Evolutionary conservation across 1,284 basidiomycete species (phyloP).

Genomic region (Malassezia equina): DNA sequence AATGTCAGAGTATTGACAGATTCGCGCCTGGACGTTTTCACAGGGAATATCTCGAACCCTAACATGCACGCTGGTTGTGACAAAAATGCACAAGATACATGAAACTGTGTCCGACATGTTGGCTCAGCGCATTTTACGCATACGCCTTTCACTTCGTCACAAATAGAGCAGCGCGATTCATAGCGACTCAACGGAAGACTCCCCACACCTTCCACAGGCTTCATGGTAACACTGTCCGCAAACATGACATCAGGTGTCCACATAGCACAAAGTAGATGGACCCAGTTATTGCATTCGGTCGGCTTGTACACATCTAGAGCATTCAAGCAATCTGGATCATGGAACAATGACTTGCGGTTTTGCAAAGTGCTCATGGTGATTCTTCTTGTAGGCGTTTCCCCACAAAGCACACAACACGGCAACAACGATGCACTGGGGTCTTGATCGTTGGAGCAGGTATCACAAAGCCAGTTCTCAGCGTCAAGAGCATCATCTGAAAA

Average conservation of each 20-base stretch:
- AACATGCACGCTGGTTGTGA: conserved; percentile 60
- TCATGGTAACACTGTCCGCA: conserved; percentile 62
- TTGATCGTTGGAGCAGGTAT: conserved; percentile 38
- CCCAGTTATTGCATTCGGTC: conserved; percentile 87
- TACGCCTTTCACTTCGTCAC: conserved; percentile 62
- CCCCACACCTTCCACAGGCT: conserved; percentile 75
- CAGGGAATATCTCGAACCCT: conserved; percentile 78
- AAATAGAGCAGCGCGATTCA: conserved; percentile 50
- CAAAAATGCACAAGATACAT: conserved; percentile 80
- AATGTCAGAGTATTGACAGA: conserved; percentile 63
- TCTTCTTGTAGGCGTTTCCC: conserved; percentile 8
- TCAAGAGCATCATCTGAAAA: conserved; percentile 30
- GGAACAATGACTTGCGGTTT: not conserved
- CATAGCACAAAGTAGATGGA: conserved; percentile 76
- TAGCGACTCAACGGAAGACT: conserved; percentile 54
- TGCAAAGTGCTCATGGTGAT: not conserved
- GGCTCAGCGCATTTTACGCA: conserved; percentile 67
- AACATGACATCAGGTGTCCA: conserved; percentile 75
- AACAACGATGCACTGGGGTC: conserved; percentile 29
- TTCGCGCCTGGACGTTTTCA: conserved; percentile 49
- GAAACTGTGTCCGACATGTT: conserved; percentile 63
- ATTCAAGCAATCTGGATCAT: conserved; percentile 34
- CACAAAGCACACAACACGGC: conserved; percentile 38
- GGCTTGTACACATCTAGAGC: conserved; percentile 73
- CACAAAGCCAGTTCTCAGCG: conserved; percentile 33